Conservation (phyloP, 2,329 filamentous ascomycete species). For the Emmonsiellopsis sp. region DNA sequence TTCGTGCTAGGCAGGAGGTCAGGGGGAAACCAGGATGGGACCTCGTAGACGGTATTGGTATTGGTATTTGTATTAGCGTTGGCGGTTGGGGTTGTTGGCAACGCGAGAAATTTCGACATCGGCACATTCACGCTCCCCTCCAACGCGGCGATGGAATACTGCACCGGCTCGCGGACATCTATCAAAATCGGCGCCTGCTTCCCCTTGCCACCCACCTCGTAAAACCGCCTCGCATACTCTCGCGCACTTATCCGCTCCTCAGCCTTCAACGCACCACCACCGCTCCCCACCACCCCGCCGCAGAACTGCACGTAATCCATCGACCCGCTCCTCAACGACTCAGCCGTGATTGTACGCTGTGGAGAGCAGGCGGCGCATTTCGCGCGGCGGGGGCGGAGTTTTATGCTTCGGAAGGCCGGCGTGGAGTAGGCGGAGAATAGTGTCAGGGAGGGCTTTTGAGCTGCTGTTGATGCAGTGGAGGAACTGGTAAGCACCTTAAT, state of each 20-base stretch:
- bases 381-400: conserved; percentile 58
- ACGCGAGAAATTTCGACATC: conserved; percentile 32
- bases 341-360: conserved; percentile 52
- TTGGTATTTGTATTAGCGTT: not conserved
- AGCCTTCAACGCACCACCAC: conserved; percentile 49
- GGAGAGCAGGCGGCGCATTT: conserved; percentile 71
- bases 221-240: conserved; percentile 43
- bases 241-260: conserved; percentile 60
- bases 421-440: conserved; percentile 37
- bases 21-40: conserved; percentile 19
- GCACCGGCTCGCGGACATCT: conserved; percentile 76
- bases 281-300: conserved; percentile 47
- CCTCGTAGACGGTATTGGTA: not conserved
- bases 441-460: conserved; percentile 22
- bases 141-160: conserved; percentile 72
- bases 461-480: not conserved
- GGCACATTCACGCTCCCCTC: conserved; percentile 59
- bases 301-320: conserved; percentile 85
- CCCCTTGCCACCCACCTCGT: conserved; percentile 4
- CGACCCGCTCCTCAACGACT: conserved; percentile 54
- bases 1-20: conserved; percentile 14
- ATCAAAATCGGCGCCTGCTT: conserved; percentile 51
- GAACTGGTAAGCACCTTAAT: conserved; percentile 63
- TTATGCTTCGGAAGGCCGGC: conserved; percentile 60
- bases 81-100: conserved; percentile 5